Evolutionary conservation across 2,329 filamentous ascomycete species (phyloP), one percentile per base, ranked within the genome.

Genomic region (Knoxdaviesia capensis): DNA sequence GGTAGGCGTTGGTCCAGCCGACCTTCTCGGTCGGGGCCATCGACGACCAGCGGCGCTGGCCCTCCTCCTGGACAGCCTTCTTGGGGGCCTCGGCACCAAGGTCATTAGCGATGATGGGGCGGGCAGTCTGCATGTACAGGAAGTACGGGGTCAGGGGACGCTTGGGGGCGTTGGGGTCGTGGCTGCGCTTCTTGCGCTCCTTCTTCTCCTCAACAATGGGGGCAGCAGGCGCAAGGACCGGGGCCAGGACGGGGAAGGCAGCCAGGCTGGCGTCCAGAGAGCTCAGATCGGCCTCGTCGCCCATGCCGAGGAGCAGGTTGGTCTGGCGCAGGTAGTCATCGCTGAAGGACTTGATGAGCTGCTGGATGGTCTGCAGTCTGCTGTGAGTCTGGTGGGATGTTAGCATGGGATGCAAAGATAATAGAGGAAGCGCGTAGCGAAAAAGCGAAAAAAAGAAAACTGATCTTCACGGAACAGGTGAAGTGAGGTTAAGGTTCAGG

Each of bases 141-240:
- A 96, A 94, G 66, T 92, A 94, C 3, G 88, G 86, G 5, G 88
- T 96, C 54, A 94, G 61, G 6, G 88, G 87, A 41, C 87, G 77
- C 73, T 94, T 96, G 46, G 88, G 88, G 6, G 87, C 87, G 59
- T 94, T 93, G 50, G 87, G 87, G 58, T 96, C 88, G 54, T 82
- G 77, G 36, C 76, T 77, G 47, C 78, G 74, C 68, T 87, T 87
- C 71, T 90, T 88, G 60, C 82, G 79, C 69, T 90, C 86, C 70
- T 86, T 86, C 71, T 85, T 81, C 58, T 77, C 74, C 53, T 76
- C 71, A 7, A 65, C 69, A 1, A 60, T 62, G 29, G 68, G 66
- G 8, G 58, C 59, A 31, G 56, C 50, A 42, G 60, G 51, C 37
- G 43, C 36, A 36, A 57, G 50, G 41, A 58, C 48, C 20, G 63